Conservation (phyloP, 164 flowering plant species). For the Macadamia integrifolia region DNA sequence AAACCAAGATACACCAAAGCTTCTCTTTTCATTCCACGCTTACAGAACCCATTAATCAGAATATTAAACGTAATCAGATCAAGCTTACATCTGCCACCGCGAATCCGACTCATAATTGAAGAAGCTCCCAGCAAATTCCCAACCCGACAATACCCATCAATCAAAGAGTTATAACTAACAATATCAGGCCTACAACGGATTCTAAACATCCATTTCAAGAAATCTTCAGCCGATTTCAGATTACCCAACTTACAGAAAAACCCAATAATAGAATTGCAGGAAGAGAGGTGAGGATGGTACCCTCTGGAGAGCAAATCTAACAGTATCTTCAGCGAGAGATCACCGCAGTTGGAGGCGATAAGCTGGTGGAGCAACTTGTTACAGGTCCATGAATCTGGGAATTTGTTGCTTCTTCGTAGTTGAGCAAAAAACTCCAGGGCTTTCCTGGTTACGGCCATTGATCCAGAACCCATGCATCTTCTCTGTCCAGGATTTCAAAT, state of each 20-base stretch:
- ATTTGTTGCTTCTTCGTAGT: conserved; percentile 14
- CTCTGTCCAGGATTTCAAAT: no score
- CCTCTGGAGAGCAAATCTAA: conserved; percentile 27
- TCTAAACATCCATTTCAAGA: conserved; percentile 16
- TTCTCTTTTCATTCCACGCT: conserved; percentile 23
- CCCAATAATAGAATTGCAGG: conserved; percentile 29
- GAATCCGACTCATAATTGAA: conserved; percentile 14
- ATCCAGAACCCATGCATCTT: no score
- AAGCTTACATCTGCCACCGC: conserved; percentile 14
- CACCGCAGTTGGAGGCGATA: conserved; percentile 21
- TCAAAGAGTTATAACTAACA: conserved; percentile 8
- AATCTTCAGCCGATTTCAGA: conserved; percentile 13
- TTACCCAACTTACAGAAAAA: conserved; percentile 22
- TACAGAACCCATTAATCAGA: conserved; percentile 35
- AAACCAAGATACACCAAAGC: conserved; percentile 31
- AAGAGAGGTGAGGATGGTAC: conserved; percentile 28
- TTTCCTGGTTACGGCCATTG: not conserved
- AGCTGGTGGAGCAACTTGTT: conserved; percentile 29
- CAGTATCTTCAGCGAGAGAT: conserved; percentile 27
- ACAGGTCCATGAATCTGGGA: conserved; percentile 13
- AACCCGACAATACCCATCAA: conserved; percentile 16
- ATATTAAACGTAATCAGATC: conserved; percentile 30
- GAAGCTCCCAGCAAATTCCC: conserved; percentile 16
- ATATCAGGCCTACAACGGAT: conserved; percentile 25
- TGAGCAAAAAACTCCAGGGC: conserved; percentile 10